Evolutionary conservation across 495 filamentous ascomycete genomes (phyloP), one percentile per base, ranked within the genome.

Genomic region (Penicillium cataractarum): DNA sequence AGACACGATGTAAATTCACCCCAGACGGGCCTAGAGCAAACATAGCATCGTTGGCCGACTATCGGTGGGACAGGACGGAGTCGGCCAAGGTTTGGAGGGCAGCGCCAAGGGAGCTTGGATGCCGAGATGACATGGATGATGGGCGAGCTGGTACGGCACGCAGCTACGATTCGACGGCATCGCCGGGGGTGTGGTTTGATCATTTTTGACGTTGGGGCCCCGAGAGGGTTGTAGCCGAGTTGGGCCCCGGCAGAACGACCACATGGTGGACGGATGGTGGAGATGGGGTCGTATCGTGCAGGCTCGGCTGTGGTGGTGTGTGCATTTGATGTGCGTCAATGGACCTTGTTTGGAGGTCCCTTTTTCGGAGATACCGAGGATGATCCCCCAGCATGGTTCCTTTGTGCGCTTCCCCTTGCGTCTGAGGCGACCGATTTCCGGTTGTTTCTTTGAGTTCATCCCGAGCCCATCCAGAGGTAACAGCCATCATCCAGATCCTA

Each of bases 101-200:
- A 60, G 40, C 12, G 62, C 69, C 66, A 71, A 69, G 69, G 32
- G 64, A 71, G 69, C 69, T 71, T 71, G 66, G 61, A 58, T 69
- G 64, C 59, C 57, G 58, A 62, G 24, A 48, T 32, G 22, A 50
- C 10, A 27, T 27, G 46, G 24, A 27, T 21, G 12, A 49, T 27
- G 46, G 46, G 17, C 46, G 24, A 44, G 7, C 29, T 22, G 22
- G n/a, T 17, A 19, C 40, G 26, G 15, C 39, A 39, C 51, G 17
- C 21, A 13, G 27, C 48, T 63, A 22, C 59, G 37, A 69, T 71
- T 71, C 52, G 69, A 67, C 44, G 56, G 44, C 32, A 9, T 51
- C 57, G 64, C 64, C 69, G 66, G 4, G 46, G n/a, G n/a, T n/a
- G 12, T 27, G 15, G 26, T 33, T 61, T 17, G 51, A n/a, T 24